Percentiles rank a stretch among this genome's conserved stretches.
Conservation (phyloP, 2,329 filamentous ascomycete genomes). For the Ciborinia camelliae region DNA sequence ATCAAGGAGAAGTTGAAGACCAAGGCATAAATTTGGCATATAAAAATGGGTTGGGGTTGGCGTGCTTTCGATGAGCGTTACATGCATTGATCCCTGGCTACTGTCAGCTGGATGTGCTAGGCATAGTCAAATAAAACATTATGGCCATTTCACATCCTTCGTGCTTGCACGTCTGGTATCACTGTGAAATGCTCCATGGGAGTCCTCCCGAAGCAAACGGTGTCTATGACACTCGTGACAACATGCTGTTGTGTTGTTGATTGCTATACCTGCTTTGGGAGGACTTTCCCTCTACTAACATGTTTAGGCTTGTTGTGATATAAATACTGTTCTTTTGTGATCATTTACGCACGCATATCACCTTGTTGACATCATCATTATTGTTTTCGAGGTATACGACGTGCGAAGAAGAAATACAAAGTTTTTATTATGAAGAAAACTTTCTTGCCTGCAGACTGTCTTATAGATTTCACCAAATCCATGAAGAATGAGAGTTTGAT, state of each 20-base stretch:
- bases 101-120: constrained; percentile 26
- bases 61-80: constrained; percentile 27
- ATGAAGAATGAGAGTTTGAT: constrained; percentile 78
- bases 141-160: constrained; percentile 68
- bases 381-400: constrained; percentile 91
- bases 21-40: constrained; percentile 31
- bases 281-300: constrained; percentile 32
- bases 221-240: constrained; percentile 21
- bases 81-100: constrained; percentile 22
- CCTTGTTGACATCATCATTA: constrained; percentile 63
- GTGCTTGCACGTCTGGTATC: constrained; percentile 41
- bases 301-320: constrained; percentile 8
- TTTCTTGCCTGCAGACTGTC: constrained; percentile 81
- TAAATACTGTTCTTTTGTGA: not conserved
- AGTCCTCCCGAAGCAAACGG: constrained; percentile 60
- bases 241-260: constrained; percentile 23
- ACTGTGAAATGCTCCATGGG: constrained; percentile 72
- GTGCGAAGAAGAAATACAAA: constrained; percentile 73
- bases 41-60: constrained; percentile 21
- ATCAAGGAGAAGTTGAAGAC: constrained; percentile 58
- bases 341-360: constrained; percentile 74
- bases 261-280: constrained; percentile 38
- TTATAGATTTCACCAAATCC: constrained; percentile 49
- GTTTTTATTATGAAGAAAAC: constrained; percentile 43
- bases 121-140: constrained; percentile 38